A percentile compares a stretch with the other conserved stretches of the same genome.
Evolutionary conservation across 2,329 filamentous ascomycete species (phyloP).

Genomic region (Nigrospora sphaerica): DNA sequence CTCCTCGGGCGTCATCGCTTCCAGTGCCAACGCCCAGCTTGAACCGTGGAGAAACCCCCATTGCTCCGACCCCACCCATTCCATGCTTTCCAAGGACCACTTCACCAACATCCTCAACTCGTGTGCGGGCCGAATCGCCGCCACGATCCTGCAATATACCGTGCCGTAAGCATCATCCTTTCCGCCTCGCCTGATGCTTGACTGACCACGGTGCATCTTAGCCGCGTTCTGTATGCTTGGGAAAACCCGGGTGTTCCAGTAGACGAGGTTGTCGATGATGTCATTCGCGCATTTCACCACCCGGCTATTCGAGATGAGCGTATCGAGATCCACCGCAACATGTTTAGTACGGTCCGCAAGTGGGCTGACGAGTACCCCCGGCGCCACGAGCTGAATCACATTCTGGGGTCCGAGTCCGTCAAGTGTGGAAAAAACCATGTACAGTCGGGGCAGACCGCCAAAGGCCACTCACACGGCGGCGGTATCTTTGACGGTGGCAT

Average conservation of each 20-base stretch:
- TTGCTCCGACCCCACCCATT: constrained; percentile 75
- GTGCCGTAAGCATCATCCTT: constrained; percentile 53
- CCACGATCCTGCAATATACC: constrained; percentile 75
- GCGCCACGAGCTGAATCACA: constrained; percentile 59
- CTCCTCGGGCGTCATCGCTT: constrained; percentile 62
- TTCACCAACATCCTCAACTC: constrained; percentile 75
- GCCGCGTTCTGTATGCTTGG: constrained; percentile 84
- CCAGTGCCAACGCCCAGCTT: constrained; percentile 67
- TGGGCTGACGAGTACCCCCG: constrained; percentile 71
- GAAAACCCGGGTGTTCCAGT: constrained; percentile 78
- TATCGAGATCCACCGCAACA: constrained; percentile 74
- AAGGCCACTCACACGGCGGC: constrained; percentile 35
- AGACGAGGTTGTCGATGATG: constrained; percentile 75
- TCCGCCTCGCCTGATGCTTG: not conserved
- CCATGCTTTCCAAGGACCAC: constrained; percentile 77
- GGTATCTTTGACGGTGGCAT: constrained; percentile 27
- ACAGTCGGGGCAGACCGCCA: constrained; percentile 26
- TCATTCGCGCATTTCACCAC: constrained; percentile 82
- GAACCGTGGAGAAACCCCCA: constrained; percentile 72
- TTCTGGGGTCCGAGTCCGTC: constrained; percentile 81
- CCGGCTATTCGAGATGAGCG: constrained; percentile 71
- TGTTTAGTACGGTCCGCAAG: constrained; percentile 78
- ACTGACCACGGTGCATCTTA: constrained; percentile 22
- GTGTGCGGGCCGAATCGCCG: constrained; percentile 66
- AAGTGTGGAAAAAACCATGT: constrained; percentile 75